A percentile compares a stretch with the other conserved stretches of the same genome.
phyloP scores from a whole-genome alignment of 106 monocot species.

The Posidonia australis region DNA sequence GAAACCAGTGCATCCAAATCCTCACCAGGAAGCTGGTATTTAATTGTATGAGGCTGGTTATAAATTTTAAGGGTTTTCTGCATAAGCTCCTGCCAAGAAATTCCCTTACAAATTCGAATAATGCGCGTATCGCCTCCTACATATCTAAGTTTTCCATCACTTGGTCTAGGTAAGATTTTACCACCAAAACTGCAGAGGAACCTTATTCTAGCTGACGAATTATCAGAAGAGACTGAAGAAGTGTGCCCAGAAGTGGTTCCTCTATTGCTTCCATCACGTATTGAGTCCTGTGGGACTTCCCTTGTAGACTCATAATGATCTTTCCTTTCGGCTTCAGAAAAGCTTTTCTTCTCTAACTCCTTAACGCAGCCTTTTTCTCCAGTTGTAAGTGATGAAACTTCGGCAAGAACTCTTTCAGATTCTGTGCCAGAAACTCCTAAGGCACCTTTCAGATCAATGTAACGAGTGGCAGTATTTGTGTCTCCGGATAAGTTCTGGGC shows the following conservation, averaged over 20 bases:
- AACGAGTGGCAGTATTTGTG: conserved; percentile 29
- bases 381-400: conserved; percentile 18
- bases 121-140: conserved; percentile 90
- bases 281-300: conserved; percentile 23
- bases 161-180: conserved; percentile 75
- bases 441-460: conserved; percentile 36
- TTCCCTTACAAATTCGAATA: conserved; percentile 46
- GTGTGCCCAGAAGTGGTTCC: conserved; percentile 36
- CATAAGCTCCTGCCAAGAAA: conserved; percentile 73
- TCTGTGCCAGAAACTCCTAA: conserved; percentile 30
- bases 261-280: conserved; percentile 39
- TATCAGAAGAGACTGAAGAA: conserved; percentile 57
- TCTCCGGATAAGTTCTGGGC: conserved; percentile 34
- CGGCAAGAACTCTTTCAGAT: conserved; percentile 33
- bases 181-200: conserved; percentile 89
- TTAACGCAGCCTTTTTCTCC: conserved; percentile 27
- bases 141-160: conserved; percentile 87
- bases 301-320: conserved; percentile 25
- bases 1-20: conserved; percentile 87
- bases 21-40: conserved; percentile 91
- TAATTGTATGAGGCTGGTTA: conserved; percentile 54
- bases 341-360: conserved; percentile 35
- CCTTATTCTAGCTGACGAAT: conserved; percentile 40
- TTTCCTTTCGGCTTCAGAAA: conserved; percentile 26
- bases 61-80: conserved; percentile 46